Conservation (phyloP, 2,329 filamentous ascomycete genomes). For the Xylariaceae sp. region DNA sequence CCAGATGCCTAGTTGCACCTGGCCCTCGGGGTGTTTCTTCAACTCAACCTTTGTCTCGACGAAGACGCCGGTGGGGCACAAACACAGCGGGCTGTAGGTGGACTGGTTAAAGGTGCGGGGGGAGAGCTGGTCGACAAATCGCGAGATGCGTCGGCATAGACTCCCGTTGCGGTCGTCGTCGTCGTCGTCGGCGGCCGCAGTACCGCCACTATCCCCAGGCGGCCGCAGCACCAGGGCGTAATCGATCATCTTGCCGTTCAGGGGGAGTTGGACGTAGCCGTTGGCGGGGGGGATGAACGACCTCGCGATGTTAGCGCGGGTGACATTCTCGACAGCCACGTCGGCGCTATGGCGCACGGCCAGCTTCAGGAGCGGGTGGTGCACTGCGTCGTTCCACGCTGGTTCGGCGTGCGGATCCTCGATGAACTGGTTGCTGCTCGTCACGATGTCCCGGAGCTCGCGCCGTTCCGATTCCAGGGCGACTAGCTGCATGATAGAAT, state of each 20-base stretch:
- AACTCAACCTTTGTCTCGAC: neutral
- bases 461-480: constrained; percentile 1
- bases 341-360: neutral
- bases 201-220: no score
- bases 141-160: no score
- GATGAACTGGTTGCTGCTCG: neutral
- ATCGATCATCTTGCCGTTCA: neutral
- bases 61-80: neutral
- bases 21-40: neutral
- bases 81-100: neutral
- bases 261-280: neutral
- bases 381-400: neutral
- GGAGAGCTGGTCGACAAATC: no score
- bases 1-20: neutral
- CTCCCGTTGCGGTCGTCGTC: no score
- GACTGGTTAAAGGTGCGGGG: neutral
- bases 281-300: neutral
- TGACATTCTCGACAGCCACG: neutral
- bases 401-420: neutral
- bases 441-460: neutral
- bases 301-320: neutral
- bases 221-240: neutral
- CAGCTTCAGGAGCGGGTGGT: neutral
- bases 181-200: no score
- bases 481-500: constrained; percentile 2